These are phyloP conservation scores for Metarhizium brunneum DNA, from an alignment of 2,329 filamentous ascomycete genomes.

Conservation along the genomic window DNA sequence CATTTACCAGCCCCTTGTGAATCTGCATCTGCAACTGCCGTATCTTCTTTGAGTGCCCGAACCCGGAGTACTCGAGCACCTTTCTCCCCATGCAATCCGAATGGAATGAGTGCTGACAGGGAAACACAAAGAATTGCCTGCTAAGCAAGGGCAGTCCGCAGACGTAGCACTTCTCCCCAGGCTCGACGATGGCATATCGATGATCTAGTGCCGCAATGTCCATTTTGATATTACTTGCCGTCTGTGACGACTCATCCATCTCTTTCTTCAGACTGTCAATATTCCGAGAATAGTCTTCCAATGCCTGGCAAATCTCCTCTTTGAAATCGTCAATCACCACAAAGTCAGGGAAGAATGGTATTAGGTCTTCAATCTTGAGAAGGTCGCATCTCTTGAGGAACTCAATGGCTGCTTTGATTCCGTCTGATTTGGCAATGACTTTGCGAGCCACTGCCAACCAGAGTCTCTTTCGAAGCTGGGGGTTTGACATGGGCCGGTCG, in stretches of 20 bases:
- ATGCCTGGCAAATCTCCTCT: conserved; percentile 87
- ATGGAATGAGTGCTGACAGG: conserved; percentile 96
- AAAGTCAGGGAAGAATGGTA: conserved; percentile 97
- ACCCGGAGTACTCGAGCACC: conserved; percentile 73
- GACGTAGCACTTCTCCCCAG: conserved; percentile 86
- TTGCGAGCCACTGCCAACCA: conserved; percentile 95
- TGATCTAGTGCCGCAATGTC: conserved; percentile 81
- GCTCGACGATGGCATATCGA: conserved; percentile 92
- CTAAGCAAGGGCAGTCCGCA: conserved; percentile 80
- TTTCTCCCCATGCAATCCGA: conserved; percentile 84
- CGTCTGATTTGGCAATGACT: conserved; percentile 76
- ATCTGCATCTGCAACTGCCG: conserved; percentile 78
- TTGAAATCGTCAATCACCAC: conserved; percentile 99
- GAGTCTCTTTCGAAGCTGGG: conserved; percentile 77
- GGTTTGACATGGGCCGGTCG: conserved; percentile 71
- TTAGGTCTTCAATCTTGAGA: conserved; percentile 89
- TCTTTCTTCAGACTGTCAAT: conserved; percentile 84
- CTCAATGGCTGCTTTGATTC: conserved; percentile 88
- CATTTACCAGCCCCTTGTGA: conserved; percentile 61
- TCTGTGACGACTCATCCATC: conserved; percentile 90
- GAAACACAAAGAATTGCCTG: conserved; percentile 95
- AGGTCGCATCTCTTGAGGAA: conserved; percentile 88
- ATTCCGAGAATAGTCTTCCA: conserved; percentile 86
- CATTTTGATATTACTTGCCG: conserved; percentile 80
- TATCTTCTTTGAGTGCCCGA: conserved; percentile 69